A percentile compares a stretch with the other conserved stretches of the same genome.
These are phyloP conservation scores for Lunularia cruciata DNA, from an alignment of 225 moss, liverwort and hornwort genomes.

Conservation along the genomic window DNA sequence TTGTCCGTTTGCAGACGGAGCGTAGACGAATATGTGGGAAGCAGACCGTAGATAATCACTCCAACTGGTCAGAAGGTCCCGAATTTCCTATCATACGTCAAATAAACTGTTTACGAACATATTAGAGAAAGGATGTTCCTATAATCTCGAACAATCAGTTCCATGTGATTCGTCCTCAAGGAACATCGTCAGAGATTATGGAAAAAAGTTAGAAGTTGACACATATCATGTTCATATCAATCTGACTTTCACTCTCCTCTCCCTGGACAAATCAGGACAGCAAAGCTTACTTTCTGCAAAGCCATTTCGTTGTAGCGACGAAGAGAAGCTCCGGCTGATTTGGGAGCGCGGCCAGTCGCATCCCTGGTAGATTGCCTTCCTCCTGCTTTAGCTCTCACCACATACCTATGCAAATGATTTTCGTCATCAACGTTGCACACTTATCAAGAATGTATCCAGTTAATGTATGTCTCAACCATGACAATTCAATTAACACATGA, in stretches of 20 bases:
- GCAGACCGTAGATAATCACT: conserved; percentile 68
- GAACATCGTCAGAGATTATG: not conserved
- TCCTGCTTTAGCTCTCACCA: conserved; percentile 99
- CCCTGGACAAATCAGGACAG: not conserved
- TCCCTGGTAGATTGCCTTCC: conserved; percentile 93
- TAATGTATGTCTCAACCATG: not conserved
- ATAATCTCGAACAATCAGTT: not conserved
- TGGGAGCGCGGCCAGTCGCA: conserved; percentile 80
- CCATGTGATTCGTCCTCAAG: not conserved
- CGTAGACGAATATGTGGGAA: conserved; percentile 88
- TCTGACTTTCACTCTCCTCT: not conserved
- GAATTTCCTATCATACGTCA: conserved; percentile 70
- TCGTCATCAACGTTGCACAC: not conserved
- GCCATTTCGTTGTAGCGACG: conserved; percentile 97
- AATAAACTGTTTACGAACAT: conserved; percentile 43
- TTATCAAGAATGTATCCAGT: not conserved
- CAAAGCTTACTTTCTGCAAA: conserved; percentile 73
- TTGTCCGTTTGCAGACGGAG: conserved; percentile 91
- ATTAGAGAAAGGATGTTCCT: conserved; percentile 25
- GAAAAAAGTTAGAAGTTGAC: not conserved
- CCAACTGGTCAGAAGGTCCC: conserved; percentile 78
- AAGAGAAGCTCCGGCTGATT: conserved; percentile 98
- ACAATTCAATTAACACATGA: not conserved
- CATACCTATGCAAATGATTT: conserved; percentile 67
- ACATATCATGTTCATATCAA: not conserved